A percentile compares a stretch with the other conserved stretches of the same genome.
phyloP scores from a whole-genome alignment of 805 yeast species.

The Millerozyma miso region DNA sequence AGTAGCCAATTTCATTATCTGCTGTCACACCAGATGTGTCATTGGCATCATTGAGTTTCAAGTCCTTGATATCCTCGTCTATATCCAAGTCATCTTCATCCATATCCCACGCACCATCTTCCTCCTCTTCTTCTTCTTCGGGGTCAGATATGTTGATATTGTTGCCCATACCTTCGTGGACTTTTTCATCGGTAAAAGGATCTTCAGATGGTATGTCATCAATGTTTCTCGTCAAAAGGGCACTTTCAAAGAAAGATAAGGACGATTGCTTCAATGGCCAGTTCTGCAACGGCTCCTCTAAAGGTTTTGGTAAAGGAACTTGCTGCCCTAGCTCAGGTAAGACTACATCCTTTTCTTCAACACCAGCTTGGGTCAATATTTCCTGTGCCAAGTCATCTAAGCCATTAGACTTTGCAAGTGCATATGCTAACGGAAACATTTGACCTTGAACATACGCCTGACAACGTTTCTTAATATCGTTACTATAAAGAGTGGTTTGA shows the following conservation, averaged over 20 bases:
- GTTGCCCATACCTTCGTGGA: constrained; percentile 13
- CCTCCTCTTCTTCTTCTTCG: constrained; percentile 51
- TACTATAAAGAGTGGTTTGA: constrained; percentile 76
- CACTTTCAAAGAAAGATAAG: constrained; percentile 80
- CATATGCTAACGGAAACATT: constrained; percentile 83
- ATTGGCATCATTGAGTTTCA: constrained; percentile 11
- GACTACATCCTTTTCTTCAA: constrained; percentile 57
- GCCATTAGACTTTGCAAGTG: constrained; percentile 86
- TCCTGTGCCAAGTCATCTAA: constrained; percentile 69
- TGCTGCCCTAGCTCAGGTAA: constrained; percentile 52
- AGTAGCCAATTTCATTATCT: constrained; percentile 59
- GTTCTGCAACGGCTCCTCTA: constrained; percentile 42
- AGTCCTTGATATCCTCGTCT: constrained; percentile 40
- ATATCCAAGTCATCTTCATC: constrained; percentile 78
- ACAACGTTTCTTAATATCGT: constrained; percentile 72
- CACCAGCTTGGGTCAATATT: constrained; percentile 66
- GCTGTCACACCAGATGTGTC: constrained; percentile 21
- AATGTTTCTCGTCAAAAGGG: constrained; percentile 65
- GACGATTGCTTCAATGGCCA: constrained; percentile 83
- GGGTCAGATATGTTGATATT: constrained; percentile 30
- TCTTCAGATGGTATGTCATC: constrained; percentile 58
- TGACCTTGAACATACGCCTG: constrained; percentile 73
- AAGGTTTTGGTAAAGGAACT: constrained; percentile 45
- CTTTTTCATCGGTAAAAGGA: constrained; percentile 18
- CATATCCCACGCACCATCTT: constrained; percentile 74